Percentiles rank a stretch among this genome's conserved stretches.
Conservation (phyloP, 768 basidiomycete genomes). For the Coprinellus aureogranulatus region DNA sequence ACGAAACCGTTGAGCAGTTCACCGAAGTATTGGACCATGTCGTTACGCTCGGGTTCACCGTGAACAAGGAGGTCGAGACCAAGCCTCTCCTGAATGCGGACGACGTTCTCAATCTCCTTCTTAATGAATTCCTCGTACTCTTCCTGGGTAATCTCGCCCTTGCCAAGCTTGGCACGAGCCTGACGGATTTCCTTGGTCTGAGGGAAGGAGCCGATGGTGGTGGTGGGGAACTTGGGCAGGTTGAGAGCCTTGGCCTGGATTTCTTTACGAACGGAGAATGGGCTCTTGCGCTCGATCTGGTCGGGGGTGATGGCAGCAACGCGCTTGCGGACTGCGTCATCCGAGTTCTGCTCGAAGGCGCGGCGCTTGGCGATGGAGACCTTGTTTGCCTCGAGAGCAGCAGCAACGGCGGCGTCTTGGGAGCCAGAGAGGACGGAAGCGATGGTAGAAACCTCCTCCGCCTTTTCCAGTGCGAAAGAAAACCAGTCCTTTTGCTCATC, state of each 20-base stretch:
- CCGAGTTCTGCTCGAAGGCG: constrained; percentile 89
- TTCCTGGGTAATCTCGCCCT: constrained; percentile 79
- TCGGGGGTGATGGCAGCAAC: constrained; percentile 88
- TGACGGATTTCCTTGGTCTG: constrained; percentile 99
- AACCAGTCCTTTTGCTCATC: constrained; percentile 94
- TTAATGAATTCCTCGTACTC: constrained; percentile 98
- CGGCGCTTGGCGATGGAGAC: constrained; percentile 90
- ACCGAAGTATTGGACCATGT: constrained; percentile 99
- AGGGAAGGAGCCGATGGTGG: constrained; percentile 98
- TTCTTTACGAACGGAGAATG: constrained; percentile 83
- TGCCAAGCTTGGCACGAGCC: constrained; percentile 92
- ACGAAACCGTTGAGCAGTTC: constrained; percentile 93
- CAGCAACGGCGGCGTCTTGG: constrained; percentile 66
- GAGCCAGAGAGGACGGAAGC: constrained; percentile 84
- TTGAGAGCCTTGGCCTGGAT: constrained; percentile 85
- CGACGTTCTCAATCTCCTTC: constrained; percentile 91
- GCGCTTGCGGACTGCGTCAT: constrained; percentile 93
- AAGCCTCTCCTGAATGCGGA: constrained; percentile 95
- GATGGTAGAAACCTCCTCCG: constrained; percentile 81
- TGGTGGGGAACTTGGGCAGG: constrained; percentile 97
- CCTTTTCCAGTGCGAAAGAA: constrained; percentile 97
- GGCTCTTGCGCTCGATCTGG: constrained; percentile 82
- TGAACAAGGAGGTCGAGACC: constrained; percentile 97
- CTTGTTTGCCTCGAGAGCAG: constrained; percentile 86
- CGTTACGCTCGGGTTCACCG: constrained; percentile 98